Percentiles rank a stretch among this genome's conserved stretches.
Evolutionary conservation across 495 filamentous ascomycete species (phyloP).

Genomic region (Daldinia grandis): DNA sequence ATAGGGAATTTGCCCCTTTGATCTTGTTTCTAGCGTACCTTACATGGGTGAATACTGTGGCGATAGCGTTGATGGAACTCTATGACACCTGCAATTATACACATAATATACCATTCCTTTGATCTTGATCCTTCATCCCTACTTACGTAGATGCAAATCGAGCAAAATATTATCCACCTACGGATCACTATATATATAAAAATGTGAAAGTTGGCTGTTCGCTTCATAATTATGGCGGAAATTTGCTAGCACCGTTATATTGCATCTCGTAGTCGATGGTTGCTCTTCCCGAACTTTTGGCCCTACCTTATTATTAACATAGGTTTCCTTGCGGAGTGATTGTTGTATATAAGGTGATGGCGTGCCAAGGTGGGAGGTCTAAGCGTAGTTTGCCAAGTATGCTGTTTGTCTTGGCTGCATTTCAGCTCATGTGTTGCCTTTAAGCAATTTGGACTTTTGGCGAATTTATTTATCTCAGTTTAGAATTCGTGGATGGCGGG

Average conservation of each 20-base stretch:
- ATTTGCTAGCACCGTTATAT: neutral
- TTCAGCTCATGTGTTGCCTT: slow-evolving; percentile 25
- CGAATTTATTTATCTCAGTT: too few relatives aligned
- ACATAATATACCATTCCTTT: too few relatives aligned
- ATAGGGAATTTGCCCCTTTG: neutral
- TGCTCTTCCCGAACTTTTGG: neutral
- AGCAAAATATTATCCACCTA: too few relatives aligned
- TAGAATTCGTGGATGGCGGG: too few relatives aligned
- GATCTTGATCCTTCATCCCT: too few relatives aligned
- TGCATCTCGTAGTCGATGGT: neutral
- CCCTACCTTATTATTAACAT: neutral
- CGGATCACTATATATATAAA: too few relatives aligned
- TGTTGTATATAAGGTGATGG: neutral
- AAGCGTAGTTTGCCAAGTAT: neutral
- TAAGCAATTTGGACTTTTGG: neutral
- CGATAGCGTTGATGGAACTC: too few relatives aligned
- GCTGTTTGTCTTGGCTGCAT: slow-evolving; percentile 28
- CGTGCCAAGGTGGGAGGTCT: neutral
- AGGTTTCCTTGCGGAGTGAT: neutral
- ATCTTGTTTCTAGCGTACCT: neutral
- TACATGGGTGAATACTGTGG: too few relatives aligned
- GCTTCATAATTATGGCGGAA: neutral
- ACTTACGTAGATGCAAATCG: too few relatives aligned
- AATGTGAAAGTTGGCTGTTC: too few relatives aligned
- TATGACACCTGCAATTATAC: too few relatives aligned